Evolutionary conservation across 768 basidiomycete species (phyloP), one percentile per base, ranked within the genome.

Genomic region (Rhizopogon sp.): DNA sequence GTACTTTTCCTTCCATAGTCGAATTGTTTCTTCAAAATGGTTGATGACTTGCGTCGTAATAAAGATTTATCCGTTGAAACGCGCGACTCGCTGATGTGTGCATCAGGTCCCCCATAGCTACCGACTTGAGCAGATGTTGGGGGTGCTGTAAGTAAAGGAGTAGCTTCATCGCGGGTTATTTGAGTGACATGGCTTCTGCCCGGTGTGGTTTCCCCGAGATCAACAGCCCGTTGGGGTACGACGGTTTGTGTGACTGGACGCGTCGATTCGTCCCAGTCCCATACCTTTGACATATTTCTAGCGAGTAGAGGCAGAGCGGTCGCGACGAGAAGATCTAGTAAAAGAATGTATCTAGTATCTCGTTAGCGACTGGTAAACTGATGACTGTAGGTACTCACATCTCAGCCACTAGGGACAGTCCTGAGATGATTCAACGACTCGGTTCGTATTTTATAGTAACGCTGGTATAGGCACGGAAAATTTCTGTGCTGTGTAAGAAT

Each of bases 1-100:
- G 87, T 87, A 56, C 87, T 88, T 63, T 80, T 76, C 8, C 86
- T 85, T 4, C 68, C 71, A 55, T 74, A 73, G 44, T 69, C 56
- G 53, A 73, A 65, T 45, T 64, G 69, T n/a, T 60, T 53, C 25
- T 28, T 46, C 22, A 46, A 46, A 50, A 33, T 50, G 25, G 17
- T 13, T n/a, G 50, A 31, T 22, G 50, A 50, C 13, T 31, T 16
- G 16, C 45, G 53, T 16, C 51, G 54, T 9, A 25, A 31, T 28
- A 55, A 39, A 53, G 54, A 29, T 25, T 20, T 33, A 51, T 55
- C 54, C 37, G 11, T 25, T 28, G 25, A 35, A 10, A 5, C 11
- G 22, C 13, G 33, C 8, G 51, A 55, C 14, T 37, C 47, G n/a
- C 25, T 6, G 37, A 17, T n/a, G 16, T 16, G 37, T 22, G 22